Base-by-base conservation (phyloP, 1,284 basidiomycete species). In the Irpex lacteus region DNA sequence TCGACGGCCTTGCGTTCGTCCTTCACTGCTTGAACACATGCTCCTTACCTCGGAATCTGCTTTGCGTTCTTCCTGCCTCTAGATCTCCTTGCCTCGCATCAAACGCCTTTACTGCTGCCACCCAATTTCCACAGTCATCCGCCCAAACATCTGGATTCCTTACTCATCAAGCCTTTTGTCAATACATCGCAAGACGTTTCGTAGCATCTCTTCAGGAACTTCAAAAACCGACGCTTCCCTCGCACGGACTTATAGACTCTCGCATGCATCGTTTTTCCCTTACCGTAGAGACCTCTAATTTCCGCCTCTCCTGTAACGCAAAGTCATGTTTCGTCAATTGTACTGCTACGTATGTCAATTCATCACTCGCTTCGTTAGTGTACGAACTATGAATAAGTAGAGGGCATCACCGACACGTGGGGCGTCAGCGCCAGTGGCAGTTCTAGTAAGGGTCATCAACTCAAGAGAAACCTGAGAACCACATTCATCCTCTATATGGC, bases 1-100 rank as follows among this genome's bases (percentile, higher is more conserved):
- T 58, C 62, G 18, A 44, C 61, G 7, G 34, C 49, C 4, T 40
- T 62, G 62, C 59, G 63, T 55, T 66, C 65, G 44, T 36, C 62
- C 13, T 66, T 61, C 60, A 60, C 37, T 55, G 59, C 44, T 60
- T 60, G 47, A 44, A 32, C 21, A 52, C 19, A 21, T 38, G 32
- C 56, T 59, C 40, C 26, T 61, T 18, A 34, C 60, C 34, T 32
- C 49, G 53, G 50, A 26, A 50, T 49, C 38, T 60, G 38, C 59
- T 47, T 11, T 11, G 19, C 34, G 36, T 60, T 60, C 54, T 34
- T 7, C 54, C 34, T 56, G 21, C 37, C 9, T 56, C n/a, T n/a
- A n/a, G n/a, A n/a, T n/a, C n/a, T 36, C 54, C 50, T 19, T 8
- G n/a, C 18, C 19, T 21, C 8, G 50, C 19, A 18, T 21, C n/a